phyloP scores from a whole-genome alignment of 495 filamentous ascomycete genomes.

The Penicillium longicatenatum region DNA sequence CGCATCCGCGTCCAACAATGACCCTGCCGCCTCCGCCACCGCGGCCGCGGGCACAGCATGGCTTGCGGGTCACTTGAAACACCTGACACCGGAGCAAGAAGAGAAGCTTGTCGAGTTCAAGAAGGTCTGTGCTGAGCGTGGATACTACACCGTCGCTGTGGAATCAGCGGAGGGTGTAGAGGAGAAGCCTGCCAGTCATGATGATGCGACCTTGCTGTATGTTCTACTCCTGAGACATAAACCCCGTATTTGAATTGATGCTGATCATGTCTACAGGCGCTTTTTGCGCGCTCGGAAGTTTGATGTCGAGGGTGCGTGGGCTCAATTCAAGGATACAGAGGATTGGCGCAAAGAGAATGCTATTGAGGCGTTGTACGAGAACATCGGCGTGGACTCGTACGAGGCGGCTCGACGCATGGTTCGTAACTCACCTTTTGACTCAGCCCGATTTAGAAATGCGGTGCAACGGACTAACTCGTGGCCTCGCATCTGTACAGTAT shows the following conservation, averaged over 20 bases:
- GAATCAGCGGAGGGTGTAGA: constrained; percentile 33
- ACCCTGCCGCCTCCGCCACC: constrained; percentile 42
- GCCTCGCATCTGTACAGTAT: constrained; percentile 55
- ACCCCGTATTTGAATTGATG: neutral
- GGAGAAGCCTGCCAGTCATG: constrained; percentile 58
- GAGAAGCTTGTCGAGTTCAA: constrained; percentile 69
- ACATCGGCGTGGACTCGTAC: constrained; percentile 80
- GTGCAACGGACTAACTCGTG: constrained; percentile 6
- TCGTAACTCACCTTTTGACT: constrained; percentile 22
- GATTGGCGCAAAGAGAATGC: constrained; percentile 81
- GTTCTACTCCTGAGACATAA: constrained; percentile 26
- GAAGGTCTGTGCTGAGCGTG: constrained; percentile 59
- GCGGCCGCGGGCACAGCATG: constrained; percentile 45
- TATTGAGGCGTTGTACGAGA: constrained; percentile 71
- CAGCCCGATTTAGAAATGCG: neutral
- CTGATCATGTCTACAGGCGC: constrained; percentile 53
- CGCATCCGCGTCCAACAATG: constrained; percentile 38
- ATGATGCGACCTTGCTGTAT: constrained; percentile 81
- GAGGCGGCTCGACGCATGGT: constrained; percentile 77
- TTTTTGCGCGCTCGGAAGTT: constrained; percentile 80
- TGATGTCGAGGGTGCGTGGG: constrained; percentile 69
- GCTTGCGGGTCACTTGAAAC: constrained; percentile 69
- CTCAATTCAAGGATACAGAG: constrained; percentile 86
- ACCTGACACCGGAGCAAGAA: constrained; percentile 69
- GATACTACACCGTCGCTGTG: constrained; percentile 60